These are phyloP conservation scores for Populus deltoides DNA, from an alignment of 345 rosid genomes.

Conservation along the genomic window DNA sequence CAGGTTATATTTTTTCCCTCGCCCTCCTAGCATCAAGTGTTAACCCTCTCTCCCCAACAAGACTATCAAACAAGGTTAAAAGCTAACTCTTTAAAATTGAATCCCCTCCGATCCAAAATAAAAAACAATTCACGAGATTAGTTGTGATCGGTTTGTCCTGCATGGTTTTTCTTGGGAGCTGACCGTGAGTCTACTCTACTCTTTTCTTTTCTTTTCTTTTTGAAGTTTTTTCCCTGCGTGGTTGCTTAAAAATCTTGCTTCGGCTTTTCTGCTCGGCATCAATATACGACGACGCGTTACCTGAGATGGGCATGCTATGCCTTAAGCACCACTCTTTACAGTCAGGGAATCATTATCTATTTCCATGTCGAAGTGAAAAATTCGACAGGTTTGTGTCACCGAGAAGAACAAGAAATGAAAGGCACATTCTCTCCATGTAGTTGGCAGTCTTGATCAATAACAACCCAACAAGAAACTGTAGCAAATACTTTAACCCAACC, in stretches of 20 bases:
- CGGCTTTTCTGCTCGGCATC: not conserved
- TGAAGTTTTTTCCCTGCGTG: not conserved
- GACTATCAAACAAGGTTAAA: too few species aligned
- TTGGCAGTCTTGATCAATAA: not conserved
- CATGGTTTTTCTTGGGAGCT: not conserved
- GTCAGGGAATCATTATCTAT: slow-evolving; percentile 9
- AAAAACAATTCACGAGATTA: not conserved
- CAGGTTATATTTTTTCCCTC: too few species aligned
- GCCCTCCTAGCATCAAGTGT: too few species aligned
- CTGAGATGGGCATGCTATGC: not conserved
- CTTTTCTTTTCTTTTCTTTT: not conserved
- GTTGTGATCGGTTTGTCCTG: not conserved
- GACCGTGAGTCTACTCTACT: too few species aligned
- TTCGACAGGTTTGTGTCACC: slow-evolving; percentile 9
- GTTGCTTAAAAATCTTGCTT: not conserved
- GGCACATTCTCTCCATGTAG: not conserved
- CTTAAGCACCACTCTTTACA: slow-evolving; percentile 1
- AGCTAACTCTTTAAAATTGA: too few species aligned
- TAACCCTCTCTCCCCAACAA: too few species aligned
- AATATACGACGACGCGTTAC: not conserved
- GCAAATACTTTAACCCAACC: not conserved
- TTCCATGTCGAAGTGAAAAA: slow-evolving; percentile 10
- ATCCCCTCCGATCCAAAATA: too few species aligned
- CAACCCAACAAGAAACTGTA: slow-evolving; percentile 7
- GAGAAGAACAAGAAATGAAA: slow-evolving; percentile 6